Base-by-base conservation (phyloP, 176 grass and related monocot species). In the Echinochloa phyllopogon region DNA sequence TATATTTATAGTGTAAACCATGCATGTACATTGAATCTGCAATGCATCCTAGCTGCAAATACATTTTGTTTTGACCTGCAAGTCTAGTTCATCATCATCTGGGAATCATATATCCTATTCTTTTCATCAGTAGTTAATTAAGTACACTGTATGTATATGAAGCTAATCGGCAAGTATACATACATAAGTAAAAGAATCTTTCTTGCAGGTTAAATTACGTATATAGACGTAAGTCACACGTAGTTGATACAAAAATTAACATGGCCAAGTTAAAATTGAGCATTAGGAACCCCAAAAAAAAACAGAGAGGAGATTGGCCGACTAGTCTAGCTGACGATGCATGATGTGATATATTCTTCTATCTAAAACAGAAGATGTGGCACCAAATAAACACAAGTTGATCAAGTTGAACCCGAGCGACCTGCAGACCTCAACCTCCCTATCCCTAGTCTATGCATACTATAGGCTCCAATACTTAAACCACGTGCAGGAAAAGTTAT, bases 401-500 rank as follows among this genome's bases (percentile, higher is more conserved):
- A 36, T 79, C 68, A 84, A 84, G 68, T 80, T 80, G 84, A 49
- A 61, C 27, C 8, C 40, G 49, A 82, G 25, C 68, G 75, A 42
- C 81, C 42, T 77, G 47, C 69, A 71, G 44, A 21, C 38, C 72
- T 86, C 72, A 86, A 82, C 88, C 45, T 75, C 83, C 83, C 83
- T 86, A 82, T 49, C 23, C 13, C 1, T 12, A 33, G 78, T 44
- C 78, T 86, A 78, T 29, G 13, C 41, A 62, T 63, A 38, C 56
- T 82, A 86, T 82, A 86, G 72, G 53, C 66, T 29, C 37, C 45
- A 76, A 64, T 89, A 86, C 25, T 89, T 86, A 77, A 82, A 82
- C 76, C 78, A 78, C 21, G 65, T 86, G 65, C 40, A 13, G 27
- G 18, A 39, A 86, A 85, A 82, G 6, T 45, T 37, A 37, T 71